phyloP scores from a whole-genome alignment of 805 yeast genomes.

The Lipomyces mesembrius region DNA sequence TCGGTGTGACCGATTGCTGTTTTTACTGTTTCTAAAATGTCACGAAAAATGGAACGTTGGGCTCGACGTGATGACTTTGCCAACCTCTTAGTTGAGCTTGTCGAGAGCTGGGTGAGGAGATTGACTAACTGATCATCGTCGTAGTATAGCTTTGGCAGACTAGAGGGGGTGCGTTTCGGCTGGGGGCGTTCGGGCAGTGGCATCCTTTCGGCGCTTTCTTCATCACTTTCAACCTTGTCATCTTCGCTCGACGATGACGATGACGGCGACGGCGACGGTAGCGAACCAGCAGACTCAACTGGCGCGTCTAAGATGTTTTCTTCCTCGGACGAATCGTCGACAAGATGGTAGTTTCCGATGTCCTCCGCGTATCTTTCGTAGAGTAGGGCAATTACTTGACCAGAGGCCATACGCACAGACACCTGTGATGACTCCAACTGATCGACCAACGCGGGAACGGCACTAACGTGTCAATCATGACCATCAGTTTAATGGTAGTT shows the following conservation, averaged over 20 bases:
- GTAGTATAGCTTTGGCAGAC: conserved; percentile 29
- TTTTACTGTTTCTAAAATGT: conserved; percentile 38
- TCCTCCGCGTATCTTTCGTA: conserved; percentile 35
- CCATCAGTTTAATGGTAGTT: not conserved
- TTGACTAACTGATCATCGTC: conserved; percentile 32
- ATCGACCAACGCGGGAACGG: conserved; percentile 35
- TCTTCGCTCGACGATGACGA: conserved; percentile 5
- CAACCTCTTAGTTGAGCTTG: conserved; percentile 36
- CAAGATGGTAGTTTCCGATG: conserved; percentile 25
- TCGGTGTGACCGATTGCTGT: conserved; percentile 20
- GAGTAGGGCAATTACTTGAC: conserved; percentile 38
- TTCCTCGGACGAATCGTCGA: conserved; percentile 16
- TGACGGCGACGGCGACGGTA: not conserved
- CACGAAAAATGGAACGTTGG: conserved; percentile 39
- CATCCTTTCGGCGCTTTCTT: conserved; percentile 2
- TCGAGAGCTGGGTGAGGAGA: conserved; percentile 35
- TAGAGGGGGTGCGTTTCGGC: conserved; percentile 17
- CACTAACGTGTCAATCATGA: conserved; percentile 10
- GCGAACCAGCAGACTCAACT: conserved; percentile 11
- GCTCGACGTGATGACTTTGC: conserved; percentile 37
- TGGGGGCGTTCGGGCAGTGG: conserved; percentile 10
- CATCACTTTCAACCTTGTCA: conserved; percentile 11
- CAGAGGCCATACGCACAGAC: conserved; percentile 37
- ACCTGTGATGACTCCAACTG: conserved; percentile 37
- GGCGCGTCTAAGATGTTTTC: conserved; percentile 14